These are phyloP conservation scores for Orbilia oligospora DNA, from an alignment of 2,329 filamentous ascomycete species.

Conservation along the genomic window DNA sequence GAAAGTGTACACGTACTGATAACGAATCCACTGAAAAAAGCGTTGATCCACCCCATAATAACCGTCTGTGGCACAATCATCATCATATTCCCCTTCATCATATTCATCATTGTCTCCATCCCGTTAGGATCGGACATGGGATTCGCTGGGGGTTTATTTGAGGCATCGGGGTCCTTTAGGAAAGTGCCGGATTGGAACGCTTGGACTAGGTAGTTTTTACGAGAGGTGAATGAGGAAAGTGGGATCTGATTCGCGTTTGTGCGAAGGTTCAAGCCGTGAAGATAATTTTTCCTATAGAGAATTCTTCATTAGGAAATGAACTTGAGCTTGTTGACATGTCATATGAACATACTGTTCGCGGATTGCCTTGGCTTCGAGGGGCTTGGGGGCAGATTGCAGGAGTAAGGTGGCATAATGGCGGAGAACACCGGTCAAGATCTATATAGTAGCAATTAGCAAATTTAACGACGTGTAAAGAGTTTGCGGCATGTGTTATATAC, in stretches of 20 bases:
- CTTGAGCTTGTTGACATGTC: conserved; percentile 1
- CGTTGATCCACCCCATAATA: conserved; percentile 99
- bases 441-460: conserved; percentile 22
- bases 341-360: conserved; percentile 77
- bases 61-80: conserved; percentile 99
- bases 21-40: conserved; percentile 97
- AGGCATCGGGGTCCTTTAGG: conserved; percentile 87
- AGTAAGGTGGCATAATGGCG: conserved; percentile 97
- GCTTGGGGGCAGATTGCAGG: conserved; percentile 87
- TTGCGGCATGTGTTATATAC: conserved; percentile 67
- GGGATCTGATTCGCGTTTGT: conserved; percentile 85
- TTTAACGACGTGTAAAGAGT: neutral
- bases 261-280: conserved; percentile 87
- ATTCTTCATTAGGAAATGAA: neutral
- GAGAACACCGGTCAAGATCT: conserved; percentile 93
- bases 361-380: conserved; percentile 79
- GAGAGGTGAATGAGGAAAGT: conserved; percentile 80
- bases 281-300: conserved; percentile 73
- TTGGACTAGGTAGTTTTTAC: conserved; percentile 84
- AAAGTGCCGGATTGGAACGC: conserved; percentile 89
- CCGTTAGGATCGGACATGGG: conserved; percentile 94
- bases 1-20: conserved; percentile 77
- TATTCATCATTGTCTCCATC: conserved; percentile 99
- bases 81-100: conserved; percentile 99
- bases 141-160: conserved; percentile 89